Evolutionary conservation across 2,329 filamentous ascomycete genomes (phyloP).

Genomic region (Albophoma yamanashiensis): DNA sequence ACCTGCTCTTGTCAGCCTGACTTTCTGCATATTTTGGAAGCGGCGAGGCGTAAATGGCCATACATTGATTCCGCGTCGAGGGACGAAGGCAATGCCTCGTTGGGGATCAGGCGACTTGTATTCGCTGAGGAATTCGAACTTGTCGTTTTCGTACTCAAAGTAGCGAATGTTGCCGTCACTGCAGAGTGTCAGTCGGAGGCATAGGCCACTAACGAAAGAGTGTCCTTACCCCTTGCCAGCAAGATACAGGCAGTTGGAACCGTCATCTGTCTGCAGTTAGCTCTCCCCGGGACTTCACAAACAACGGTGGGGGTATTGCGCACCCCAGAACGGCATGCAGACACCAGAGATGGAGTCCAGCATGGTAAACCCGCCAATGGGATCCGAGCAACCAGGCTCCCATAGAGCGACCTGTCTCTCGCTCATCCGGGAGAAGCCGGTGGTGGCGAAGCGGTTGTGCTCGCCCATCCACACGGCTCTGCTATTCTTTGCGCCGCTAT

Average conservation of each 20-base stretch:
- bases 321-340: conserved; percentile 98
- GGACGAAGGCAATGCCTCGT: conserved; percentile 86
- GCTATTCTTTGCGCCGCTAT: conserved; percentile 94
- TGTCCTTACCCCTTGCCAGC: conserved; percentile 85
- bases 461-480: conserved; percentile 95
- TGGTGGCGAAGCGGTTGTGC: conserved; percentile 90
- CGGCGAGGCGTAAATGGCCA: conserved; percentile 11
- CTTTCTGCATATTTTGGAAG: no score
- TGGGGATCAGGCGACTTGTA: conserved; percentile 97
- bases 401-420: conserved; percentile 92
- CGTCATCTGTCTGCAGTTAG: conserved; percentile 53
- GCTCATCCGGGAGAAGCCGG: conserved; percentile 97
- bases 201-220: background rate
- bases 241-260: conserved; percentile 88
- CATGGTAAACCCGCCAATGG: conserved; percentile 80
- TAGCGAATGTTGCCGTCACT: conserved; percentile 98
- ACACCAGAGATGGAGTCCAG: conserved; percentile 95
- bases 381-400: conserved; percentile 80
- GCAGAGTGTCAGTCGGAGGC: conserved; percentile 5
- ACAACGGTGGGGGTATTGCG: conserved; percentile 9
- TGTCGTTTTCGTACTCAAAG: conserved; percentile 97
- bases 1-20: conserved; percentile 36
- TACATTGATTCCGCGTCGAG: conserved; percentile 87
- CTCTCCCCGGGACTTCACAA: background rate
- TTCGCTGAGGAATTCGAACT: conserved; percentile 93